Evolutionary conservation across 2,329 filamentous ascomycete genomes (phyloP), one percentile per base, ranked within the genome.

Genomic region (Aspergillus vadensis): DNA sequence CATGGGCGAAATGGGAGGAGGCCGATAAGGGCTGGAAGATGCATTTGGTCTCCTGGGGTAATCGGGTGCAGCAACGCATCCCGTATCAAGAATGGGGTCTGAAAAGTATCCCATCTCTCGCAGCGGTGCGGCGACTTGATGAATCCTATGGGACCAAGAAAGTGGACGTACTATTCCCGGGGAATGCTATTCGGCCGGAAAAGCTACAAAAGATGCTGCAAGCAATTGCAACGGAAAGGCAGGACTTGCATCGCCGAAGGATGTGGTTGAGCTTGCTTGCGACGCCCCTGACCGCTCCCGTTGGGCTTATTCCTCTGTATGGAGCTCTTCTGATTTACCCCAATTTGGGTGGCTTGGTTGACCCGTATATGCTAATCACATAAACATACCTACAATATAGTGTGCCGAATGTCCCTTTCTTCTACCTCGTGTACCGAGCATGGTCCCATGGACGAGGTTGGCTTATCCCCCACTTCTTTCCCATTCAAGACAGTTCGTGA

Each of bases 11-110:
- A 60, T 98, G 94, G 93, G 95, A 98, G 77, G 87, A 89, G 74
- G 89, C 89, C 67, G 88, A 93, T 17, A 83, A 82, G 48, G 91
- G 91, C 57, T 98, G 95, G 95, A 92, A 97, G 81, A 92, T 90
- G 73, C 87, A 87, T 68, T 83, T 97, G 19, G 94, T 95, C 55
- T 83, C 85, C 61, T 96, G 94, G 76, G 95, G 95, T 58, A 97
- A 99, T 78, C 82, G 87, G 52, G 87, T 91, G 15, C 86, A 99
- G 63, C 88, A 91, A 69, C 87, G 91, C 64, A 96, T 99, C 70
- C 91, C 95, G 2, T 97, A 91, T 75, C 91, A 98, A 78, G 95
- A 99, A 88, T 99, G 95, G 95, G 92, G 91, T 0, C 83, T 99
- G 67, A 98, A 98, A 80, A 96, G 92, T 38, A 88, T 99, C 55